Base-by-base conservation (phyloP, 2,329 filamentous ascomycete species). In the Ophiostoma sp. region DNA sequence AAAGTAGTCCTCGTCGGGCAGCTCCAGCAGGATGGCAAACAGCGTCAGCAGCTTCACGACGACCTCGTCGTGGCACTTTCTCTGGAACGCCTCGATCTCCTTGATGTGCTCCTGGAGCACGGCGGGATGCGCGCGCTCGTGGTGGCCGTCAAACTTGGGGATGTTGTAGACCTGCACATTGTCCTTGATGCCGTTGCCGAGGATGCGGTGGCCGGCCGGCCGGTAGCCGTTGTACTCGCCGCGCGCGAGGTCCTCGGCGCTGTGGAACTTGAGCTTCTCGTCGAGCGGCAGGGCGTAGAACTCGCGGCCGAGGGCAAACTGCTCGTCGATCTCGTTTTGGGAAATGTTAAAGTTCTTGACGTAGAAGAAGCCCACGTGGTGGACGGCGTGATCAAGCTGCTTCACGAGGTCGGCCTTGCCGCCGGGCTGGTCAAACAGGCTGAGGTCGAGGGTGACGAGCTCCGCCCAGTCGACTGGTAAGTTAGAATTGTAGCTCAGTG, bases 111-210 rank as follows among this genome's bases (percentile, higher is more conserved):
- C 77, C 49, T 79, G 74, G 0, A 88, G 74, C 0, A 85, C 72
- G 0, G 79, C 74, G 0, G 82, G 82, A 11, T 84, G 82, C 14
- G 75, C 70, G 8, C 81, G 78, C n/a, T 77, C 73, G 72, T 82
- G 80, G 68, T 79, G 74, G 3, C 77, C 75, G n/a, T 79, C 80
- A 71, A 85, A 87, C 71, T 87, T 87, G 66, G 84, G 83, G 7
- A 87, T 81, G 73, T 87, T 87, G 77, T 83, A 87, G 0, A 87
- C 82, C 72, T 87, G 82, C 42, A 85, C 78, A 70, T 86, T 87
- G 72, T 87, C 85, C 18, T 73, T 77, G 67, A 81, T 75, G 2
- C 80, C 78, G 1, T 73, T 72, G 47, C 69, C 71, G 12, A 73
- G 68, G 12, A 68, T 67, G 55, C 71, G 68, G 11, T 72, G 71